These are phyloP conservation scores for Kalanchoe fedtschenkoi DNA, from an alignment of 164 flowering plant genomes.

Conservation along the genomic window DNA sequence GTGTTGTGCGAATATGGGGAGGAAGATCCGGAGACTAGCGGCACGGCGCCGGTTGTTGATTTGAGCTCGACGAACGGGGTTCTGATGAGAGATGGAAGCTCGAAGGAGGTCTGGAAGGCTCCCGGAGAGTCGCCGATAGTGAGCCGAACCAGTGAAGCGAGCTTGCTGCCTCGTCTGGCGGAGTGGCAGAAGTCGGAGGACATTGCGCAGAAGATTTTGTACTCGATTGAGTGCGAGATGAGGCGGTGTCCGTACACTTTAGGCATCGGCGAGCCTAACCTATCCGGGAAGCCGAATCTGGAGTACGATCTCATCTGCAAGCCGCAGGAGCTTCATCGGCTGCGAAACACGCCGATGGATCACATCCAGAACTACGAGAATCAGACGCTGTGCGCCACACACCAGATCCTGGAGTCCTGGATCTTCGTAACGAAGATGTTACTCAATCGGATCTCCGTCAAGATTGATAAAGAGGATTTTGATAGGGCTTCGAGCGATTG, in stretches of 20 bases:
- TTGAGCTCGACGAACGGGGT: slow-evolving; percentile 37
- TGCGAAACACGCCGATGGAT: slow-evolving; percentile 33
- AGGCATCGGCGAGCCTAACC: slow-evolving; percentile 83
- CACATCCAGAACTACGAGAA: slow-evolving; percentile 47
- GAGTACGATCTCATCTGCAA: slow-evolving; percentile 69
- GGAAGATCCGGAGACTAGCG: slow-evolving; percentile 23
- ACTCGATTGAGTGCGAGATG: slow-evolving; percentile 71
- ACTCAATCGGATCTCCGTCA: slow-evolving; percentile 24
- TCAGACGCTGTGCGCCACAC: slow-evolving; percentile 40
- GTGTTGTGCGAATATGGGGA: slow-evolving; percentile 43
- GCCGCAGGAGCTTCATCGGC: slow-evolving; percentile 53
- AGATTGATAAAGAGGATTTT: slow-evolving; percentile 25
- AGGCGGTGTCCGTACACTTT: slow-evolving; percentile 59
- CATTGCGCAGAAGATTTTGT: slow-evolving; percentile 42
- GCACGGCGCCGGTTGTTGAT: slow-evolving; percentile 52
- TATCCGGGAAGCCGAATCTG: slow-evolving; percentile 60
- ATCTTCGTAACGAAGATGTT: slow-evolving; percentile 29
- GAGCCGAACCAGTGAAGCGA: slow-evolving; percentile 52
- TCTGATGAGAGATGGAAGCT: slow-evolving; percentile 43
- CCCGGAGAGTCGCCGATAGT: slow-evolving; percentile 40
- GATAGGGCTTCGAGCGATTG: slow-evolving; percentile 42
- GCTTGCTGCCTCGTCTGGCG: slow-evolving; percentile 71
- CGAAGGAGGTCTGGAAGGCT: slow-evolving; percentile 66
- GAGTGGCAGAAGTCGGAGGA: slow-evolving; percentile 64
- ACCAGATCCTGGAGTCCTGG: slow-evolving; percentile 79